Conservation (phyloP, 148 eudicot species). For the Chenopodium formosanum region DNA sequence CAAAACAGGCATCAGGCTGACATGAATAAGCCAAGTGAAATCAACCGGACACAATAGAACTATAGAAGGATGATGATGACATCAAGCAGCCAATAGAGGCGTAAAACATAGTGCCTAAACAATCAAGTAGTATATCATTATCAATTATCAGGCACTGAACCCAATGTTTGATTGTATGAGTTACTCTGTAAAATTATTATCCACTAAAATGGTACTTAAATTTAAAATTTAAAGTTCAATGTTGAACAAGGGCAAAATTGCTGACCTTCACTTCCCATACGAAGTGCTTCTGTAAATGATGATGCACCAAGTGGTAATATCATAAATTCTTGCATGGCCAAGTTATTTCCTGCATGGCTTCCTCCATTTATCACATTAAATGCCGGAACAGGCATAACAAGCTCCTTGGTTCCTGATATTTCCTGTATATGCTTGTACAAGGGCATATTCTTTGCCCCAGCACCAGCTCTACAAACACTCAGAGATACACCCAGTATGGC, state of each 20-base stretch:
- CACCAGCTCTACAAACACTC: conserved; percentile 95
- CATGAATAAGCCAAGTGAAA: not conserved
- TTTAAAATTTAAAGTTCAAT: not conserved
- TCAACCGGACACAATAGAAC: not conserved
- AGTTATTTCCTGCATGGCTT: conserved; percentile 95
- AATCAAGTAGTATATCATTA: not conserved
- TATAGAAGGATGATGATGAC: not conserved
- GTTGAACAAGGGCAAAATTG: not conserved
- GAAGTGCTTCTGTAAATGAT: conserved; percentile 87
- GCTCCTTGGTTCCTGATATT: conserved; percentile 87
- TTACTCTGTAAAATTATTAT: no score
- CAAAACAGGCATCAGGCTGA: not conserved
- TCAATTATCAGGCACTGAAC: no score
- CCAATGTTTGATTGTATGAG: no score
- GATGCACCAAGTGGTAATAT: conserved; percentile 90
- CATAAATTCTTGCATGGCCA: conserved; percentile 99
- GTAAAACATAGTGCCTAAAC: not conserved
- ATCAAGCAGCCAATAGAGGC: not conserved
- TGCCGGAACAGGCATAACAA: conserved; percentile 99
- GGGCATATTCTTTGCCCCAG: conserved; percentile 85
- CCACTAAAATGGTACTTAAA: not conserved
- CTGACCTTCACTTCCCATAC: conserved; percentile 98
- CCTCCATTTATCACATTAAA: conserved; percentile 99
- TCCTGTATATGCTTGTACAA: conserved; percentile 96
- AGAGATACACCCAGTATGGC: conserved; percentile 94